Conservation (phyloP, 2,329 filamentous ascomycete genomes). For the Colletotrichum costaricense region DNA sequence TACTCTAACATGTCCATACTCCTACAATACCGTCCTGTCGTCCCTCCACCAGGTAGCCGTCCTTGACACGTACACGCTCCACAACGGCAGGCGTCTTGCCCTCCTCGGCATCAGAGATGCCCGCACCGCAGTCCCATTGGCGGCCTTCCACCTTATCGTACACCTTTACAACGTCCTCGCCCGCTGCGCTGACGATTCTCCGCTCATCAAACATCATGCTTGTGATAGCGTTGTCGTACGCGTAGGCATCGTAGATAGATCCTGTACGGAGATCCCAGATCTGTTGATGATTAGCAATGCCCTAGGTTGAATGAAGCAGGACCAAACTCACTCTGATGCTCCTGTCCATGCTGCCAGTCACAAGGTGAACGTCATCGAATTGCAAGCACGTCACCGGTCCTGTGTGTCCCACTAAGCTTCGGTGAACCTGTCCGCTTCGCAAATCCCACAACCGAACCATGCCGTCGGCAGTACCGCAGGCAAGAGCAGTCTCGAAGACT, state of each 20-base stretch:
- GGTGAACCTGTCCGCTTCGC: slow-evolving; percentile 94
- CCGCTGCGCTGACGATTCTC: slow-evolving; percentile 89
- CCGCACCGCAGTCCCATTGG: slow-evolving; percentile 96
- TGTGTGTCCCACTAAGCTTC: slow-evolving; percentile 94
- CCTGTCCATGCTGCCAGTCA: slow-evolving; percentile 91
- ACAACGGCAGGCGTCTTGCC: slow-evolving; percentile 75
- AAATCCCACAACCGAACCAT: slow-evolving; percentile 98
- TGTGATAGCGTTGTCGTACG: slow-evolving; percentile 91
- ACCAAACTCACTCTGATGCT: slow-evolving; percentile 84
- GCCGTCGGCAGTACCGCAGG: slow-evolving; percentile 95
- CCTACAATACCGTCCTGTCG: slow-evolving; percentile 88
- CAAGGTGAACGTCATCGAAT: slow-evolving; percentile 94
- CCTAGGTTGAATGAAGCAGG: not conserved
- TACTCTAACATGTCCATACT: slow-evolving; percentile 80
- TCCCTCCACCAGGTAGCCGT: slow-evolving; percentile 94
- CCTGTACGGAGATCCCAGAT: slow-evolving; percentile 99
- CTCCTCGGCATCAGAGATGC: slow-evolving; percentile 75
- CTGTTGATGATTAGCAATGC: slow-evolving; percentile 57
- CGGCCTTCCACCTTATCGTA: slow-evolving; percentile 97
- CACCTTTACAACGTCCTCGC: slow-evolving; percentile 95
- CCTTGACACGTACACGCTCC: slow-evolving; percentile 89
- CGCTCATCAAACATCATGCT: slow-evolving; percentile 97
- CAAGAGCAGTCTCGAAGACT: slow-evolving; percentile 94
- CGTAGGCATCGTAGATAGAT: slow-evolving; percentile 94
- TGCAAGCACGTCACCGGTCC: slow-evolving; percentile 94